These are phyloP conservation scores for Amanita exitialis DNA, from an alignment of 768 basidiomycete genomes.

Conservation along the genomic window DNA sequence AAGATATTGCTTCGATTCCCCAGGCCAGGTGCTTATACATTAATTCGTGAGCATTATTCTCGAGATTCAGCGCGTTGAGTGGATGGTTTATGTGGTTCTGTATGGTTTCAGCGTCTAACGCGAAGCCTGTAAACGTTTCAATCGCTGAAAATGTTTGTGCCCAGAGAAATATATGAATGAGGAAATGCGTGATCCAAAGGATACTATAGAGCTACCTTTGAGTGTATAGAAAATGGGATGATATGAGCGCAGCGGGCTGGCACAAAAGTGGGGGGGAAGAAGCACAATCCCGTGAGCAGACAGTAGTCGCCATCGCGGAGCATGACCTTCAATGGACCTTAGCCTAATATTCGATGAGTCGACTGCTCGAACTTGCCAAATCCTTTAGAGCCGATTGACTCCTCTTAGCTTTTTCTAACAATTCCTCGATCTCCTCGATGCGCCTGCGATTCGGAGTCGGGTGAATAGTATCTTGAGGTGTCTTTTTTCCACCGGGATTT, in stretches of 20 bases:
- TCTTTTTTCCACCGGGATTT: too few relatives aligned
- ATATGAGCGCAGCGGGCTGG: too few relatives aligned
- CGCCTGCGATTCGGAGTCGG: background rate
- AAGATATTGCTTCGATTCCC: too few relatives aligned
- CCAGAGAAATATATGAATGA: background rate
- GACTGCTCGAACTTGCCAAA: background rate
- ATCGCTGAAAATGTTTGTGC: slow-evolving; percentile 1
- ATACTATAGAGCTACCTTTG: background rate
- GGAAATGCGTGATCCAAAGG: background rate
- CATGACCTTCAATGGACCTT: background rate
- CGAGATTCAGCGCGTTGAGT: slow-evolving; percentile 1
- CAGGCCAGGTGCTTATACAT: background rate
- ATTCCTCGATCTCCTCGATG: too few relatives aligned
- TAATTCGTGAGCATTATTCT: background rate
- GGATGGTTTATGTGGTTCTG: background rate
- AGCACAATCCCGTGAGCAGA: background rate
- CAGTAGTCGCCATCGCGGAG: background rate
- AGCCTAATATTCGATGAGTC: background rate
- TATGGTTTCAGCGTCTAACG: background rate
- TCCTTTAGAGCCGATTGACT: too few relatives aligned
- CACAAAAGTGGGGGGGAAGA: background rate
- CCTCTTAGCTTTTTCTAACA: too few relatives aligned
- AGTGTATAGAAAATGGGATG: too few relatives aligned
- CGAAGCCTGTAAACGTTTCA: slow-evolving; percentile 1
- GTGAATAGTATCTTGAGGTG: too few relatives aligned